Conservation (phyloP, 768 basidiomycete species). For the Lyophyllum semitale region DNA sequence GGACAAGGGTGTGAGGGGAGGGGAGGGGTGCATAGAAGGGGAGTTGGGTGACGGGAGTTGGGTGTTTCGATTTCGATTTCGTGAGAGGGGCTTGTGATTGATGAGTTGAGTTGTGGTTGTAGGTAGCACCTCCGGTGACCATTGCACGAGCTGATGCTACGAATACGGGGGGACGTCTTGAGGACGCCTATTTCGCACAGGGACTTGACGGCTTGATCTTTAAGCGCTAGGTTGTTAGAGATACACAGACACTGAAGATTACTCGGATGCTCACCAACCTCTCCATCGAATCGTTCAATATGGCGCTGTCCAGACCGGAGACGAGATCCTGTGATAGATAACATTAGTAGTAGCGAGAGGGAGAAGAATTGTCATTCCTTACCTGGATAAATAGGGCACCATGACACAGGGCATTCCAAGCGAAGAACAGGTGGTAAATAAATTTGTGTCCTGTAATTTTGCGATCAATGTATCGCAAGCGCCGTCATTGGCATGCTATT, state of each 20-base stretch:
- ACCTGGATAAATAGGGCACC: slow-evolving; percentile 93
- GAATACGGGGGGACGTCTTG: slow-evolving; percentile 70
- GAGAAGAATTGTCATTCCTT: slow-evolving; percentile 9
- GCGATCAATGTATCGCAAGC: slow-evolving; percentile 82
- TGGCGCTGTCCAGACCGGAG: slow-evolving; percentile 83
- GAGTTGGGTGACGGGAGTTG: slow-evolving; percentile 59
- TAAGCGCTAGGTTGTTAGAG: slow-evolving; percentile 16
- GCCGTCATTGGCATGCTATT: slow-evolving; percentile 92
- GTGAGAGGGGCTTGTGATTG: slow-evolving; percentile 12
- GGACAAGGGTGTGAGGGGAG: slow-evolving; percentile 26
- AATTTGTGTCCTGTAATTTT: slow-evolving; percentile 95
- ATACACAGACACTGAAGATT: slow-evolving; percentile 4
- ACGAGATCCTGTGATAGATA: slow-evolving; percentile 71
- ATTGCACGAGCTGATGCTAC: slow-evolving; percentile 34
- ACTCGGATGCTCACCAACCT: slow-evolving; percentile 65
- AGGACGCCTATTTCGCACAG: slow-evolving; percentile 77
- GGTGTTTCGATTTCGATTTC: slow-evolving; percentile 27
- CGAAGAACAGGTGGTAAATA: slow-evolving; percentile 90
- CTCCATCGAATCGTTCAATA: slow-evolving; percentile 97
- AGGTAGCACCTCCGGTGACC: slow-evolving; percentile 22
- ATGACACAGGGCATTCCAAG: slow-evolving; percentile 83
- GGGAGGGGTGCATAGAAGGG: slow-evolving; percentile 40
- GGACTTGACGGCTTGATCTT: slow-evolving; percentile 81
- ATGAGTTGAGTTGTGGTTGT: slow-evolving; percentile 11
- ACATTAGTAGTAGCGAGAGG: slow-evolving; percentile 3